Evolutionary conservation across 2,329 filamentous ascomycete species (phyloP).

Genomic region (Penicillium psychrosexuale): DNA sequence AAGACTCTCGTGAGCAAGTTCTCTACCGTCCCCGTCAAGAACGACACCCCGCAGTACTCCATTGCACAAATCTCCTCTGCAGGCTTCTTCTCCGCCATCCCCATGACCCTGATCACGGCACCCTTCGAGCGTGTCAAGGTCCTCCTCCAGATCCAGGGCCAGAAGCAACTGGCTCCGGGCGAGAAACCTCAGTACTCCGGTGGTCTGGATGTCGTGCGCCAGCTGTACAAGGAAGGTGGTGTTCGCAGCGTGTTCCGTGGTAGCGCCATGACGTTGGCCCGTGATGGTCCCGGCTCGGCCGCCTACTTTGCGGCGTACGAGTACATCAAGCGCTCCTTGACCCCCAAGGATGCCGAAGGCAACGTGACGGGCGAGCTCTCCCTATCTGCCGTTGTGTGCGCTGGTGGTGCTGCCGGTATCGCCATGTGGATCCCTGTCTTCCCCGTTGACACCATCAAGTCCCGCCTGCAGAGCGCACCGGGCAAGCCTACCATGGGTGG

Average conservation of each 20-base stretch:
- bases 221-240: conserved; percentile 89
- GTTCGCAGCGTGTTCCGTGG: conserved; percentile 90
- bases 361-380: conserved; percentile 74
- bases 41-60: conserved; percentile 63
- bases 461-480: conserved; percentile 83
- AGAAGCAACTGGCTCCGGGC: conserved; percentile 77
- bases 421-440: conserved; percentile 99
- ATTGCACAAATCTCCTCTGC: conserved; percentile 87
- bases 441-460: conserved; percentile 96
- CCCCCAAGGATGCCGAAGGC: conserved; percentile 74
- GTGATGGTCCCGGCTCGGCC: conserved; percentile 88
- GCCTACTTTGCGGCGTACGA: conserved; percentile 98
- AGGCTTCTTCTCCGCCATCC: conserved; percentile 95
- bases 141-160: conserved; percentile 93
- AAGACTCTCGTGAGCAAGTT: conserved; percentile 76
- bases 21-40: conserved; percentile 60
- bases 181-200: conserved; percentile 91
- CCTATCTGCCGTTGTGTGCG: conserved; percentile 75
- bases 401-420: conserved; percentile 85
- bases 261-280: conserved; percentile 81
- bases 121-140: conserved; percentile 99
- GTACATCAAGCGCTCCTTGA: conserved; percentile 83
- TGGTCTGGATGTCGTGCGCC: conserved; percentile 83
- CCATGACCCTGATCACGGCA: conserved; percentile 97
- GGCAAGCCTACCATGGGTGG: conserved; percentile 76